Percentiles rank a stretch among this genome's conserved stretches.
Evolutionary conservation across 2,329 filamentous ascomycete species (phyloP).

Genomic region (Penicillium sp.): DNA sequence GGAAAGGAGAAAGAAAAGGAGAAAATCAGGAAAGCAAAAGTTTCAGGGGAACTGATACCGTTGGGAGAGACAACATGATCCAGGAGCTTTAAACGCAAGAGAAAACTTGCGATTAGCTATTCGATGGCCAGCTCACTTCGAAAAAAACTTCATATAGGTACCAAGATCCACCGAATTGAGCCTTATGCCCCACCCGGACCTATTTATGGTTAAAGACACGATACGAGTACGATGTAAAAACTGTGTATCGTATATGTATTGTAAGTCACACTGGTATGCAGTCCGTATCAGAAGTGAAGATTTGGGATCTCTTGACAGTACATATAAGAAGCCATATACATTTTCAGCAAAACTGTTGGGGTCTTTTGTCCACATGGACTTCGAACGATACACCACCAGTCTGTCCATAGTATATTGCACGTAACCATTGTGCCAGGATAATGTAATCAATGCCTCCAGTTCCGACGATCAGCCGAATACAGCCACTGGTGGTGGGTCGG

Average conservation of each 20-base stretch:
- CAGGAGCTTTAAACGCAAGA: not conserved
- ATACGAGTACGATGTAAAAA: not conserved
- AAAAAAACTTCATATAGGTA: not conserved
- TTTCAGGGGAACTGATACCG: no score
- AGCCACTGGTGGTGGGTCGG: not conserved
- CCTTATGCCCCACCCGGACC: not conserved
- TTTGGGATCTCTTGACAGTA: no score
- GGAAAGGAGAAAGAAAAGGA: no score
- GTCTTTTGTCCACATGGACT: no score
- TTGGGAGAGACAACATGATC: not conserved
- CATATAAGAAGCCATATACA: no score
- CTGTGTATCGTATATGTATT: not conserved
- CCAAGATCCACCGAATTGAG: not conserved
- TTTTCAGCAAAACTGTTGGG: no score
- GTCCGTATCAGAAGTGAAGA: no score
- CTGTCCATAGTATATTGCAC: not conserved
- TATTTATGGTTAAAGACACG: not conserved
- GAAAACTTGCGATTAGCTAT: not conserved
- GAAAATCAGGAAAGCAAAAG: not conserved
- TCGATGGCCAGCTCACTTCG: not conserved
- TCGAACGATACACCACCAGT: no score
- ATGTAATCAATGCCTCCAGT: not conserved
- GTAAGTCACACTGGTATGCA: no score
- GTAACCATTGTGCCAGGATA: not conserved
- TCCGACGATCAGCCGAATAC: not conserved